Evolutionary conservation across 306 rosid species (phyloP).

Genomic region (Trifolium dubium): DNA sequence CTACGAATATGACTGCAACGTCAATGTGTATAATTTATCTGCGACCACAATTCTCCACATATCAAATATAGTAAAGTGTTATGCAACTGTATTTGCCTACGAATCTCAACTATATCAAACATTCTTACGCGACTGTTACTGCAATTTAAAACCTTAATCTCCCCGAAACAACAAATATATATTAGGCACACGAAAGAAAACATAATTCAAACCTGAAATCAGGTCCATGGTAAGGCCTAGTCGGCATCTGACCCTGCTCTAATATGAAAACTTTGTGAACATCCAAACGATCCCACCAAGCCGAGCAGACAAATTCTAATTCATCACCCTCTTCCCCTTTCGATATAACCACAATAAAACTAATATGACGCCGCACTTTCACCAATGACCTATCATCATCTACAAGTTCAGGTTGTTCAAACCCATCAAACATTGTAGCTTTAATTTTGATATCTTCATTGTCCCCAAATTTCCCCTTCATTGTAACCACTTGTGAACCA

Average conservation of each 20-base stretch:
- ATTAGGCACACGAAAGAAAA: neutral
- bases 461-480: constrained; percentile 63
- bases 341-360: constrained; percentile 73
- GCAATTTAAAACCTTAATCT: neutral
- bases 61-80: too few species aligned
- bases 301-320: constrained; percentile 77
- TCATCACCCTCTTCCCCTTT: constrained; percentile 54
- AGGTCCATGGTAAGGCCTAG: constrained; percentile 72
- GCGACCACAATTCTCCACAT: neutral
- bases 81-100: neutral
- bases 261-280: constrained; percentile 67
- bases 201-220: constrained; percentile 62
- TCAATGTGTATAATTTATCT: neutral
- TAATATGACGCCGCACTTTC: constrained; percentile 66
- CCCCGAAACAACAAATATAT: constrained; percentile 9
- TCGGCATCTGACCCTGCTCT: constrained; percentile 43
- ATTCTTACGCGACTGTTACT: neutral
- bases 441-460: constrained; percentile 70
- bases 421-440: constrained; percentile 87
- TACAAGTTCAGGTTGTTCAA: constrained; percentile 52
- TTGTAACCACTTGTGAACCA: constrained; percentile 69
- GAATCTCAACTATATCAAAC: neutral
- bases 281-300: constrained; percentile 72
- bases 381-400: constrained; percentile 64
- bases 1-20: neutral